A percentile compares a stretch with the other conserved stretches of the same genome.
These are phyloP conservation scores for Annulohypoxylon maeteangense DNA, from an alignment of 495 filamentous ascomycete species.

Conservation along the genomic window DNA sequence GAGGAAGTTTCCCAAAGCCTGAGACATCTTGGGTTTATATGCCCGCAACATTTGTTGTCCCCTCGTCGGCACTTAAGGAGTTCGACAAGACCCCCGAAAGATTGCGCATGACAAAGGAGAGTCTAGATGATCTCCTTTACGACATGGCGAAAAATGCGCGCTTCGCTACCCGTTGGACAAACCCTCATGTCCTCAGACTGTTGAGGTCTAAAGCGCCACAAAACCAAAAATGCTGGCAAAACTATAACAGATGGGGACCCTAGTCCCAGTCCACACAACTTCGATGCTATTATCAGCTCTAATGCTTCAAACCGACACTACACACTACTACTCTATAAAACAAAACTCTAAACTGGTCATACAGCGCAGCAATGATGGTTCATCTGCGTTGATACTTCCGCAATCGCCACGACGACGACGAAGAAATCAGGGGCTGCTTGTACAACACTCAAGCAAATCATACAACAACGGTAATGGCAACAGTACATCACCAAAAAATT, in stretches of 20 bases:
- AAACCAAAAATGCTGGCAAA: not conserved
- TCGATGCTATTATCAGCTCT: too few relatives aligned
- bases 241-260: not conserved
- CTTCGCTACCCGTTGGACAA: constrained; percentile 17
- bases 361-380: too few relatives aligned
- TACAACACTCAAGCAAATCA: too few relatives aligned
- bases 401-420: too few relatives aligned
- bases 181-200: not conserved
- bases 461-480: too few relatives aligned
- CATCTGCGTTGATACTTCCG: too few relatives aligned
- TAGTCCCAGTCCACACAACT: not conserved
- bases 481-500: too few relatives aligned
- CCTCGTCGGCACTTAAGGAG: constrained; percentile 21
- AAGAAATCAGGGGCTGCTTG: too few relatives aligned
- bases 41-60: constrained; percentile 40
- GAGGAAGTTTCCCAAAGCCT: constrained; percentile 41
- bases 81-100: constrained; percentile 29
- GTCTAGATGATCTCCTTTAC: constrained; percentile 24
- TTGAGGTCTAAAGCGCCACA: not conserved
- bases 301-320: too few relatives aligned
- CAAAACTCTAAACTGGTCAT: not conserved
- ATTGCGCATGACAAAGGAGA: constrained; percentile 20
- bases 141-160: not conserved
- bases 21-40: constrained; percentile 49
- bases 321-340: not conserved